Base-by-base conservation (phyloP, 2,329 filamentous ascomycete species). In the Aspergillus sp. region DNA sequence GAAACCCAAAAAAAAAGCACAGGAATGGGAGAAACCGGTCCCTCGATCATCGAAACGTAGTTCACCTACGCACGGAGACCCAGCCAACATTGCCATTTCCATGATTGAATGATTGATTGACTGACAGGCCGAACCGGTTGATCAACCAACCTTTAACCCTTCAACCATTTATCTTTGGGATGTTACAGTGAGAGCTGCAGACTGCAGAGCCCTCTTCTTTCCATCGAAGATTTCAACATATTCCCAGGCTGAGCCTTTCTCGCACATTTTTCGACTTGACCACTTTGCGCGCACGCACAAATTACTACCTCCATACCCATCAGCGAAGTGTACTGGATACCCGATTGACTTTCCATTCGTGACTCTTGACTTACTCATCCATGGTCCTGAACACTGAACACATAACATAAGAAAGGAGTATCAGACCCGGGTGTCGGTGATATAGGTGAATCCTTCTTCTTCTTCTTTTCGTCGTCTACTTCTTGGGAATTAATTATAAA, bases 271-370 rank as follows among this genome's bases (percentile, higher is more conserved):
- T 47, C 20, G 56, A 52, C 56, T 47, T 31, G 56, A 52, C 53
- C 36, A 54, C 42, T 55, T 52, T 51, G 49, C 62, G 52, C 63
- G 68, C 36, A n/a, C 36, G 26, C 26, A 29, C 26, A 29, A 29
- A 29, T 1, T 29, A 29, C 26, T 29, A 29, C 26, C 32, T n/a
- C 36, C 16, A 42, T 42, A n/a, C 57, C 57, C 62, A 47, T 24
- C 60, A 60, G 54, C 56, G 24, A 36, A 65, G 49, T 62, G 58
- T 63, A 67, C 67, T 69, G 71, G 71, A 74, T 73, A 74, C 71
- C 72, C 70, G 64, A 71, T 73, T 68, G 67, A 64, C 61, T 69
- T 62, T 67, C 59, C 59, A 58, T 54, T 53, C 24, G 16, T 20
- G 20, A 36, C 24, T 54, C 32, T 52, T 42, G 14, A 42, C 36